phyloP scores from a whole-genome alignment of 2,329 filamentous ascomycete genomes.

The Ceratocystiopsis brevicomis region DNA sequence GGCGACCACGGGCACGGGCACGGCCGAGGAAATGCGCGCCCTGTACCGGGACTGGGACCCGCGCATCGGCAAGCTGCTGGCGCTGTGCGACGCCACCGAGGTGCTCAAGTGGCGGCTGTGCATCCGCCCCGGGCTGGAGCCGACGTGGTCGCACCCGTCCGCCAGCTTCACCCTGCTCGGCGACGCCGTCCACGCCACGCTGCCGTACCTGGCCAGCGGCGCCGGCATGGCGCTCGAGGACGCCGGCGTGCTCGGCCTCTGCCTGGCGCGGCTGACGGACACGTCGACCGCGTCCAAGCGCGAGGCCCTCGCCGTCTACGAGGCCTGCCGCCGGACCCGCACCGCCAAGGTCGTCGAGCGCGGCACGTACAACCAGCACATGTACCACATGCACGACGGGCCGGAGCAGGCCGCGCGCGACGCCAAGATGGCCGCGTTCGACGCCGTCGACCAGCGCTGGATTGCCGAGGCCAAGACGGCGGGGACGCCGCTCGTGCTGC shows the following conservation, averaged over 20 bases:
- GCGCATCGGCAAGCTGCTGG: slow-evolving; percentile 17
- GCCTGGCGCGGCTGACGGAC: slow-evolving; percentile 4
- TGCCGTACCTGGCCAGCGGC: slow-evolving; percentile 29
- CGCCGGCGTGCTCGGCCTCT: slow-evolving; percentile 15
- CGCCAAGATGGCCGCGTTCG: neutral
- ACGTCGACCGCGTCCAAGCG: slow-evolving; percentile 1
- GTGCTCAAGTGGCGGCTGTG: slow-evolving; percentile 29
- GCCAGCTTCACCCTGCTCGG: slow-evolving; percentile 1
- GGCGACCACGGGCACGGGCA: slow-evolving; percentile 12
- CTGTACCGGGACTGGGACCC: slow-evolving; percentile 20
- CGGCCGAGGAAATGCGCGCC: slow-evolving; percentile 17
- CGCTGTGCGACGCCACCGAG: slow-evolving; percentile 18
- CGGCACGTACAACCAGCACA: slow-evolving; percentile 7
- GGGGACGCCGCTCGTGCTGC: neutral
- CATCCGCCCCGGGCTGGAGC: slow-evolving; percentile 21
- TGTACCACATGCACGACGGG: slow-evolving; percentile 9
- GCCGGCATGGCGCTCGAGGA: slow-evolving; percentile 27
- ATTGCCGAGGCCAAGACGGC: neutral
- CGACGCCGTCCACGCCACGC: slow-evolving; percentile 5
- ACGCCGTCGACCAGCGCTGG: slow-evolving; percentile 4
- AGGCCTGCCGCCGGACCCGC: slow-evolving; percentile 6
- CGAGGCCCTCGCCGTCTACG: slow-evolving; percentile 5
- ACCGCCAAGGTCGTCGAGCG: slow-evolving; percentile 6
- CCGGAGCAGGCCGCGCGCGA: slow-evolving; percentile 6
- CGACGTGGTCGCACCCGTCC: slow-evolving; percentile 20